Conservation (phyloP, 2,329 filamentous ascomycete species). For the Hypoxylon sp. region DNA sequence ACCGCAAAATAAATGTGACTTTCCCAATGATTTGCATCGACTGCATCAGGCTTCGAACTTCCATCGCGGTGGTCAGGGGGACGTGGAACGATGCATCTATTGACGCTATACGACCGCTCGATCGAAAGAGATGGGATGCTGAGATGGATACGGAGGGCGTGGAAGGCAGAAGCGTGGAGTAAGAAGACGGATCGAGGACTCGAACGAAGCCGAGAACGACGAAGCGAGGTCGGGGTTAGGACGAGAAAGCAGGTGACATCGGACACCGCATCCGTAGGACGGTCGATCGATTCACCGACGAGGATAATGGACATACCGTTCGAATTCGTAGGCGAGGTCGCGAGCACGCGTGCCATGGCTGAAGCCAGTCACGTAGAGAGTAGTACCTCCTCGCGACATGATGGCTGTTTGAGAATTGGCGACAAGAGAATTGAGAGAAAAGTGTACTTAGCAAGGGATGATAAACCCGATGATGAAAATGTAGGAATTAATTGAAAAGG, state of each 20-base stretch:
- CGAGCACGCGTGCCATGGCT: conserved; percentile 98
- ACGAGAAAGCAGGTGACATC: conserved; percentile 59
- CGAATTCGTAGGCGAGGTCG: conserved; percentile 99
- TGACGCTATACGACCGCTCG: conserved; percentile 62
- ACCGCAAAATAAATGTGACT: conserved; percentile 50
- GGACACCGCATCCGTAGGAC: conserved; percentile 63
- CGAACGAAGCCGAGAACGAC: conserved; percentile 56
- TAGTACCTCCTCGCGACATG: conserved; percentile 95
- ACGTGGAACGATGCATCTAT: conserved; percentile 57
- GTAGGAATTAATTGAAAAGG: conserved; percentile 22
- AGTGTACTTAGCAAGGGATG: neutral
- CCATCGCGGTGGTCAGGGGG: conserved; percentile 55
- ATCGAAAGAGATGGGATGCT: conserved; percentile 60
- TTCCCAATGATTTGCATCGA: conserved; percentile 54
- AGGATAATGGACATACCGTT: conserved; percentile 90
- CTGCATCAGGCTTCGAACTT: conserved; percentile 54
- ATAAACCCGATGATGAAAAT: conserved; percentile 38
- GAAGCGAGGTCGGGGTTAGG: conserved; percentile 53
- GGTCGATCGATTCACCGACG: conserved; percentile 64
- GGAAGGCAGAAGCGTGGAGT: conserved; percentile 51
- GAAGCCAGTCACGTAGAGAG: conserved; percentile 98
- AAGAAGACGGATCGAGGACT: conserved; percentile 60
- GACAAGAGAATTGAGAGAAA: conserved; percentile 26
- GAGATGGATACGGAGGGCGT: conserved; percentile 55
- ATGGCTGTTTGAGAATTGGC: conserved; percentile 46